Conservation (phyloP, 2,329 filamentous ascomycete genomes). For the Colletotrichum plurivorum region DNA sequence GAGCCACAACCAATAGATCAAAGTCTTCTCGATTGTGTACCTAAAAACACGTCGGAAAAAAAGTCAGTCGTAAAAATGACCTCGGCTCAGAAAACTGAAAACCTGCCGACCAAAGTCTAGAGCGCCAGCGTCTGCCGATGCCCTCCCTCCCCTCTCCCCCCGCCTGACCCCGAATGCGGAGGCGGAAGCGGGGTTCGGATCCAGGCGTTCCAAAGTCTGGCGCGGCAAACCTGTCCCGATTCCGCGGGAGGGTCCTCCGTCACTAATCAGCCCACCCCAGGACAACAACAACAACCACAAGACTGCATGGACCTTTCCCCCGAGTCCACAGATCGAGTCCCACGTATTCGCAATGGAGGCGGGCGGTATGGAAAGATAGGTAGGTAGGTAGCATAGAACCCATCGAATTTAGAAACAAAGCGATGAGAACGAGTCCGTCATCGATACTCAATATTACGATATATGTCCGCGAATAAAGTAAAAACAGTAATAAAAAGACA, state of each 20-base stretch:
- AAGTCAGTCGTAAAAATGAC: too few species aligned
- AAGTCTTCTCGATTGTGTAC: too few species aligned
- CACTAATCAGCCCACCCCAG: too few species aligned
- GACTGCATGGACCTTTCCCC: background rate
- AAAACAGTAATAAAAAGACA: too few species aligned
- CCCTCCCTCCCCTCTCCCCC: slow-evolving; percentile 3
- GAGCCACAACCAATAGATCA: too few species aligned
- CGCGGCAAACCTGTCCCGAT: slow-evolving; percentile 5
- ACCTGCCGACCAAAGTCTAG: too few species aligned
- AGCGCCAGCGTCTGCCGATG: background rate
- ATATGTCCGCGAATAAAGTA: slow-evolving; percentile 11
- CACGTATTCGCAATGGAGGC: background rate
- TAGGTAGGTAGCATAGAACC: background rate
- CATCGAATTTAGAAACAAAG: background rate
- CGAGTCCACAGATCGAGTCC: background rate
- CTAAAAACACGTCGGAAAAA: too few species aligned
- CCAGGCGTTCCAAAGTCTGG: background rate
- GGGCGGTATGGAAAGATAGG: background rate
- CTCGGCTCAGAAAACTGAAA: too few species aligned
- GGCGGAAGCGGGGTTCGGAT: slow-evolving; percentile 4
- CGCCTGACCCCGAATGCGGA: slow-evolving; percentile 5
- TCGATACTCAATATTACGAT: slow-evolving; percentile 19
- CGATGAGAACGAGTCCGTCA: background rate
- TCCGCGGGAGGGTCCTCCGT: slow-evolving; percentile 4
- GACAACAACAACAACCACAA: too few species aligned